These are phyloP conservation scores for Nicotiana noctiflora DNA, from an alignment of 257 asterid species.

Conservation along the genomic window DNA sequence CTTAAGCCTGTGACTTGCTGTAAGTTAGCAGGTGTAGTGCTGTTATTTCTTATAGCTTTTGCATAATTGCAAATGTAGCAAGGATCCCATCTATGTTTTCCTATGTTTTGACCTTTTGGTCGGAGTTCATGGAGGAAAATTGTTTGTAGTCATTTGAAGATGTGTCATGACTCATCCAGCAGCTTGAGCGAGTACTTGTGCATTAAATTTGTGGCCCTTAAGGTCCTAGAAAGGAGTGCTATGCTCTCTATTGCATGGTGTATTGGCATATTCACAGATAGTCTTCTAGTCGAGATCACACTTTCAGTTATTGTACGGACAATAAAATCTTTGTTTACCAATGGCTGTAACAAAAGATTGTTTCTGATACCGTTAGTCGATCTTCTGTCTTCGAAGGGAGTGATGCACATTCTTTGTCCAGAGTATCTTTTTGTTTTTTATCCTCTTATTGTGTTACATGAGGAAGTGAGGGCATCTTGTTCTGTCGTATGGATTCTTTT, in stretches of 20 bases:
- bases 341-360: background rate
- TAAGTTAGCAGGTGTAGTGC: background rate
- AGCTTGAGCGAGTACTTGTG: background rate
- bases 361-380: background rate
- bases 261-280: background rate
- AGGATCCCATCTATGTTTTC: background rate
- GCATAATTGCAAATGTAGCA: conserved; percentile 1
- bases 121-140: background rate
- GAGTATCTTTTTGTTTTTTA: background rate
- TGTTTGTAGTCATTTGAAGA: background rate
- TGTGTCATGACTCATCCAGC: background rate
- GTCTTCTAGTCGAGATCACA: background rate
- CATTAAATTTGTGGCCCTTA: background rate
- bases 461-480: background rate
- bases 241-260: background rate
- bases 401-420: background rate
- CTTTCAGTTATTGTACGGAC: background rate
- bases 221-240: background rate
- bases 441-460: background rate
- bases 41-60: background rate
- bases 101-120: background rate
- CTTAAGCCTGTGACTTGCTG: background rate
- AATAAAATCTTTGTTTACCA: background rate
- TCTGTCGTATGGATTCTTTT: background rate
- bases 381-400: background rate